Conservation (phyloP, 306 rosid genomes). For the Casuarina glauca region DNA sequence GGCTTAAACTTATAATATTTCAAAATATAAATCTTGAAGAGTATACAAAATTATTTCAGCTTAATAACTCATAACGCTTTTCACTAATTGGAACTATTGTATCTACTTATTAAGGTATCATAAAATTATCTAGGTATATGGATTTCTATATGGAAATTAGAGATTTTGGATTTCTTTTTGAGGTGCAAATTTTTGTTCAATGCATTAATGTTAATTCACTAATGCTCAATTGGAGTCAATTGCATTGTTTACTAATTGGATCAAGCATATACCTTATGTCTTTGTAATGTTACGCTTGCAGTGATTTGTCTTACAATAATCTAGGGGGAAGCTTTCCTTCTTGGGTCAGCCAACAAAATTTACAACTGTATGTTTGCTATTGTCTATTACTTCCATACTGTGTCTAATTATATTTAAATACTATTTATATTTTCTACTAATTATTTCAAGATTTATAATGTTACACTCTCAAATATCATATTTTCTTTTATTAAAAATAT, state of each 20-base stretch:
- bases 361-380: conserved; percentile 54
- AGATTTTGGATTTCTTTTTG: background rate
- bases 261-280: conserved; percentile 9
- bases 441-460: background rate
- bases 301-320: conserved; percentile 84
- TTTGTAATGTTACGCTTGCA: conserved; percentile 38
- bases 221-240: background rate
- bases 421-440: background rate
- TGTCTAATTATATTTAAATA: background rate
- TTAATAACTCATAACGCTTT: background rate
- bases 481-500: background rate
- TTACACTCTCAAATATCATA: background rate
- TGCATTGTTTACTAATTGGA: background rate
- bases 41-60: background rate
- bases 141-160: background rate
- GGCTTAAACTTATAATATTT: background rate
- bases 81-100: background rate
- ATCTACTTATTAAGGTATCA: background rate
- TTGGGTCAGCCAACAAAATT: conserved; percentile 52
- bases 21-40: background rate
- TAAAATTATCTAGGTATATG: background rate
- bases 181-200: background rate
- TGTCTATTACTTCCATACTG: background rate
- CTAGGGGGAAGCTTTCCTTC: conserved; percentile 72
- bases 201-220: background rate